Conservation (phyloP, 1,284 basidiomycete species). For the Athelia psychrophila region DNA sequence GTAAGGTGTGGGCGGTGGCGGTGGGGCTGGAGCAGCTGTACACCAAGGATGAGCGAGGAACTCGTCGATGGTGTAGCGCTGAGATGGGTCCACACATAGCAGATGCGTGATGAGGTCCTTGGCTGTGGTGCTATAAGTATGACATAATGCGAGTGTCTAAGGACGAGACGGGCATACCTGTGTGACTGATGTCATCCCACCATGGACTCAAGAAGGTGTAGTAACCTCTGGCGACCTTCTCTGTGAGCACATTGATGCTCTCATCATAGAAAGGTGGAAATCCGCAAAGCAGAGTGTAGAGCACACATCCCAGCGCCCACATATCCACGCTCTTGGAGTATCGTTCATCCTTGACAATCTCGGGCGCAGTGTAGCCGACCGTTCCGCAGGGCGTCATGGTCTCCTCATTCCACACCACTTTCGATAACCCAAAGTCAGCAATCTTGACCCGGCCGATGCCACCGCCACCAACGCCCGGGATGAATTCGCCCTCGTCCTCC, state of each 20-base stretch:
- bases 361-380: conserved; percentile 98
- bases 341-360: conserved; percentile 99
- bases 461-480: conserved; percentile 89
- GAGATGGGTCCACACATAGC: conserved; percentile 92
- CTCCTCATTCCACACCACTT: conserved; percentile 98
- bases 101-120: conserved; percentile 96
- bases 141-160: conserved; percentile 10
- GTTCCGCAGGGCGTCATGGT: conserved; percentile 99
- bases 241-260: conserved; percentile 96
- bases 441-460: conserved; percentile 99
- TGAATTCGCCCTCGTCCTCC: conserved; percentile 97
- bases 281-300: conserved; percentile 98
- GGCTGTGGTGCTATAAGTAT: conserved; percentile 44
- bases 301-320: conserved; percentile 99
- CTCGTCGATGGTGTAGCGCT: conserved; percentile 97
- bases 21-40: conserved; percentile 61
- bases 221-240: conserved; percentile 96
- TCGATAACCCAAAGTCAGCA: conserved; percentile 97
- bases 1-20: conserved; percentile 60
- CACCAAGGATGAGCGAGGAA: conserved; percentile 98
- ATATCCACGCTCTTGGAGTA: conserved; percentile 99
- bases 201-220: conserved; percentile 99
- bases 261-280: conserved; percentile 99
- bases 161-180: conserved; percentile 46
- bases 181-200: conserved; percentile 95